Base-by-base conservation (phyloP, 768 basidiomycete species). In the Mycena olivaceomarginata region DNA sequence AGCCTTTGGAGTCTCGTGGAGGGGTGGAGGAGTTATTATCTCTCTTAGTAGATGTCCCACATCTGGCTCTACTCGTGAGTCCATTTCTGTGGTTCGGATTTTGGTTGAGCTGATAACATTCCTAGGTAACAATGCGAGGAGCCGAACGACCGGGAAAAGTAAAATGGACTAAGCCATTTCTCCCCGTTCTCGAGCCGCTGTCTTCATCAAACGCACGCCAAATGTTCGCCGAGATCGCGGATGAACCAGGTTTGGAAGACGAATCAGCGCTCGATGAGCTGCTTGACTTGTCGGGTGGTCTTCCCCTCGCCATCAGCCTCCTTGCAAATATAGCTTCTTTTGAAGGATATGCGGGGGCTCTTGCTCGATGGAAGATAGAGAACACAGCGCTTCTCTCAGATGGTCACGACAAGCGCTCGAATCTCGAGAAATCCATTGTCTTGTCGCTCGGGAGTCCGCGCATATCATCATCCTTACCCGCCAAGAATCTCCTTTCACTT, bases 321-420 rank as follows among this genome's bases (percentile, higher is more conserved):
- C 40, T 64, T 3, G 63, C 63, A 43, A 64, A 43, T n/a, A 64
- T 64, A 64, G 63, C 40, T 43, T 64, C 63, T 43, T 43, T 64
- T 64, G 63, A 64, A 64, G 63, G 63, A 41, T 64, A 64, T 43
- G 40, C 40, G 41, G 40, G 63, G 40, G 22, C 63, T 43, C 40
- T 64, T 20, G 40, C 63, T 43, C 63, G 63, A 2, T 64, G 63
- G 63, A 64, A 64, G 40, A 22, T 43, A 43, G 63, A 64, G 20
- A 43, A 41, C 40, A 64, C 63, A 64, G 63, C 63, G n/a, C 63
- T 64, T 43, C 63, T 64, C 63, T 64, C 63, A 64, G 63, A 64
- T 41, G 63, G 63, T 43, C 63, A 43, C 13, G 63, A 64, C 63
- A 64, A 64, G 63, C 63, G 63, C 40, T 64, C 63, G n/a, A 64